phyloP scores from a whole-genome alignment of 805 yeast species.

The Metschnikowia borealis region DNA sequence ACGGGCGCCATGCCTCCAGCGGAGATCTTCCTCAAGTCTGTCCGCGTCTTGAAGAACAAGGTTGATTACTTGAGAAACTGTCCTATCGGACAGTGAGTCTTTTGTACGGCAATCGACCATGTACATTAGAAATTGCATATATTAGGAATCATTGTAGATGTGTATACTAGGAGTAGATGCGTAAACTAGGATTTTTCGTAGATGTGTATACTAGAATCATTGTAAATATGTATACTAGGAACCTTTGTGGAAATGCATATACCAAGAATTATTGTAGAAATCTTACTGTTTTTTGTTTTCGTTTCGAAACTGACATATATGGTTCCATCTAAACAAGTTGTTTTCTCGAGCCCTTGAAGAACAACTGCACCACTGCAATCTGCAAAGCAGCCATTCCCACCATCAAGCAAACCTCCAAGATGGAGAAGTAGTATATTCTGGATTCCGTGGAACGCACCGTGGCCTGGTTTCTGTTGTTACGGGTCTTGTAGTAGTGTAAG shows the following conservation, averaged over 20 bases:
- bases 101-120: neutral
- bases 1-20: conserved; percentile 97
- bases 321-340: conserved; percentile 46
- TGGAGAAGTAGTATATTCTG: conserved; percentile 72
- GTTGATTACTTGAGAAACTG: conserved; percentile 75
- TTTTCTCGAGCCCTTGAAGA: conserved; percentile 68
- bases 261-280: neutral
- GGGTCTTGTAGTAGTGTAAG: conserved; percentile 79
- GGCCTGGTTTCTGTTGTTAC: conserved; percentile 88
- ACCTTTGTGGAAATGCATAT: conserved; percentile 1
- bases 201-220: neutral
- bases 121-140: conserved; percentile 7
- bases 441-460: conserved; percentile 79
- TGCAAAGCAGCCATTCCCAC: conserved; percentile 72
- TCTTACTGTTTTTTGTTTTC: neutral
- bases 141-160: neutral
- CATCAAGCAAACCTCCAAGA: conserved; percentile 66
- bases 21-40: conserved; percentile 89
- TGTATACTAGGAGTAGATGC: neutral
- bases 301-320: neutral
- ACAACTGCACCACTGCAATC: conserved; percentile 61
- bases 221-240: neutral
- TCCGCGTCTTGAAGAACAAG: conserved; percentile 80
- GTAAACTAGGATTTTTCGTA: neutral
- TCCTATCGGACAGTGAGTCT: conserved; percentile 57